phyloP scores from a whole-genome alignment of 2,329 filamentous ascomycete species.

The Dryadomyces quercus-mongolicae region DNA sequence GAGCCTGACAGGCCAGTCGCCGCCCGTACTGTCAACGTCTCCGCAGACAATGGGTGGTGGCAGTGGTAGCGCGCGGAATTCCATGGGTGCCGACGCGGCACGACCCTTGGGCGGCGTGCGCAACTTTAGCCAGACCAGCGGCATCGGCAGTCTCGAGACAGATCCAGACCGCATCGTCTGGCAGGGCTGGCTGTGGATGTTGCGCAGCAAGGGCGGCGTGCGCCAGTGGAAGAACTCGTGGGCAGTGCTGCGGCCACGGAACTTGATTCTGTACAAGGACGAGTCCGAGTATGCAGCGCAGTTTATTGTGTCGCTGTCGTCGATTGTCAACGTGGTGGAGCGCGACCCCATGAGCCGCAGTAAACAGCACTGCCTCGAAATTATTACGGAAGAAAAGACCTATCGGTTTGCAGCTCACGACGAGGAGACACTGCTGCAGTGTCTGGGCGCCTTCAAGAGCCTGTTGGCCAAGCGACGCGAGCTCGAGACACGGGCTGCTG shows the following conservation, averaged over 20 bases:
- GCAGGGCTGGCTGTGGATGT: conserved; percentile 79
- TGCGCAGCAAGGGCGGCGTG: conserved; percentile 72
- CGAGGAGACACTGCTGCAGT: conserved; percentile 73
- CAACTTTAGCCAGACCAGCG: conserved; percentile 53
- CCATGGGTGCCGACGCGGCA: neutral
- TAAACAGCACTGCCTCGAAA: conserved; percentile 78
- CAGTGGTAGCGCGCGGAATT: neutral
- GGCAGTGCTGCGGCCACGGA: conserved; percentile 78
- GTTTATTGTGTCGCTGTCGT: conserved; percentile 66
- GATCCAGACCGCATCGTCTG: conserved; percentile 85
- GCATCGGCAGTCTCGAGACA: conserved; percentile 32
- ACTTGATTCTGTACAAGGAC: conserved; percentile 85
- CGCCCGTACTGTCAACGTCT: neutral
- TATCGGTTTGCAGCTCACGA: conserved; percentile 65
- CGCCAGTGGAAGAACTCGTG: conserved; percentile 92
- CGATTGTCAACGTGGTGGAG: conserved; percentile 82
- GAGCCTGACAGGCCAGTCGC: conserved; percentile 30
- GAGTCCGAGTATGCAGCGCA: conserved; percentile 80
- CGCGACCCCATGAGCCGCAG: conserved; percentile 77
- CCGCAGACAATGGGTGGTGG: neutral
- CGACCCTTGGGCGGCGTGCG: neutral
- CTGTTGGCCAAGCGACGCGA: conserved; percentile 60
- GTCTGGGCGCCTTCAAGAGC: conserved; percentile 86
- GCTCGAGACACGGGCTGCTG: conserved; percentile 33
- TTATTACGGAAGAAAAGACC: conserved; percentile 86